Evolutionary conservation across 1,284 basidiomycete genomes (phyloP).

Genomic region (Coniferiporia weirii): DNA sequence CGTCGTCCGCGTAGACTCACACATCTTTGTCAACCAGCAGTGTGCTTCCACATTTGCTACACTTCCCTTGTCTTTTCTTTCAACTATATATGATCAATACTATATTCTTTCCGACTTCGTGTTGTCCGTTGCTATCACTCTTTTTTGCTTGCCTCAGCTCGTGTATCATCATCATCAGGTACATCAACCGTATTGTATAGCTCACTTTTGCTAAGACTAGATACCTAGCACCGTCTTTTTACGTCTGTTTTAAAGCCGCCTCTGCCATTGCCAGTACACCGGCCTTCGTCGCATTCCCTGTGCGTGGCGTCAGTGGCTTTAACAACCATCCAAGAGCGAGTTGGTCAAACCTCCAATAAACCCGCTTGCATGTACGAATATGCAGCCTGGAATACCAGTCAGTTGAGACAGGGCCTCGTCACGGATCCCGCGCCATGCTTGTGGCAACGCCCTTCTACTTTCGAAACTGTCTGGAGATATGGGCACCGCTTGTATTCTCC

Average conservation of each 20-base stretch:
- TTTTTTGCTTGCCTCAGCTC: not conserved
- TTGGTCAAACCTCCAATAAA: constrained; percentile 79
- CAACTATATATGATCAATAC: not conserved
- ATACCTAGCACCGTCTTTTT: not conserved
- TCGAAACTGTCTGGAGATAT: constrained; percentile 79
- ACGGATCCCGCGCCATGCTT: constrained; percentile 88
- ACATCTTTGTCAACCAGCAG: not conserved
- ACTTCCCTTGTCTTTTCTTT: not conserved
- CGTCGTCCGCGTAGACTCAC: not conserved
- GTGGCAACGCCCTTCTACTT: constrained; percentile 88
- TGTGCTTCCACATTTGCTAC: not conserved
- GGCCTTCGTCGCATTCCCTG: constrained; percentile 88
- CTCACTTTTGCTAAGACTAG: not conserved
- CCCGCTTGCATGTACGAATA: constrained; percentile 93
- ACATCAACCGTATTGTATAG: not conserved
- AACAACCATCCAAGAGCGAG: not conserved
- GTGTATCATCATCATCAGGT: not conserved
- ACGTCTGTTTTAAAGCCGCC: constrained; percentile 43
- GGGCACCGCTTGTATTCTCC: constrained; percentile 94
- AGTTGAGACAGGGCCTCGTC: constrained; percentile 76
- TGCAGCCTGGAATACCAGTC: constrained; percentile 76
- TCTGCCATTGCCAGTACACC: constrained; percentile 82
- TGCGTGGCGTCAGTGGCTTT: constrained; percentile 8
- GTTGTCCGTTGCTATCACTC: not conserved
- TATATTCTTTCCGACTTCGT: not conserved